Evolutionary conservation across 106 monocot genomes (phyloP).

Genomic region (Dioscorea dumetorum): DNA sequence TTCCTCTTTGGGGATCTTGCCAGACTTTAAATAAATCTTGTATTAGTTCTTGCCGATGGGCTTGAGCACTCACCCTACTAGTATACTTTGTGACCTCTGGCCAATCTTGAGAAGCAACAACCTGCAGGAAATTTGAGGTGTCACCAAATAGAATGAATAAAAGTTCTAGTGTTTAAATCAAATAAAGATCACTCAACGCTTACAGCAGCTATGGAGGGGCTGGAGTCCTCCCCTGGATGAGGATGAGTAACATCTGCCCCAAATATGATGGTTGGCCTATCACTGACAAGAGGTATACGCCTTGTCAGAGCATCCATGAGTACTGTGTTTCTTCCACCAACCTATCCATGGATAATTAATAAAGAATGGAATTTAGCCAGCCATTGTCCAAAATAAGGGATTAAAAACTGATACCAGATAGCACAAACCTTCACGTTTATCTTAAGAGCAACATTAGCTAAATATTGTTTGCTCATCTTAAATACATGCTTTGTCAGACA

Average conservation of each 20-base stretch:
- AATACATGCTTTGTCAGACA: conserved; percentile 93
- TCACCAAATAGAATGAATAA: not conserved
- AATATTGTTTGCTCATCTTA: conserved; percentile 83
- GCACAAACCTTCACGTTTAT: conserved; percentile 85
- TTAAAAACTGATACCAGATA: not conserved
- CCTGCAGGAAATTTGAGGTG: conserved; percentile 20
- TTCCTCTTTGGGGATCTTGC: conserved; percentile 67
- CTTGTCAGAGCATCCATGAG: conserved; percentile 73
- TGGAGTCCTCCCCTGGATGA: conserved; percentile 93
- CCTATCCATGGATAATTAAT: conserved; percentile 23
- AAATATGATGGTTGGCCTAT: conserved; percentile 91
- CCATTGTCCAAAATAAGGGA: not conserved
- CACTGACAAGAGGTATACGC: conserved; percentile 82
- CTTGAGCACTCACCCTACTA: conserved; percentile 80
- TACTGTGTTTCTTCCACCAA: conserved; percentile 95
- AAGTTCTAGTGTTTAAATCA: too few relatives aligned
- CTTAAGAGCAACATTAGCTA: conserved; percentile 97
- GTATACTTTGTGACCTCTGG: conserved; percentile 99
- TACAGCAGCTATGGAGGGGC: conserved; percentile 99
- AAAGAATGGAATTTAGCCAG: not conserved
- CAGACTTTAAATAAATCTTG: conserved; percentile 80
- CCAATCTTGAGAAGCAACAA: conserved; percentile 99
- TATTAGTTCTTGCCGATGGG: conserved; percentile 93
- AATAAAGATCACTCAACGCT: not conserved
- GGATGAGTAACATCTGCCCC: conserved; percentile 99